Base-by-base conservation (phyloP, 2,329 filamentous ascomycete species). In the Macrophomina tecta region DNA sequence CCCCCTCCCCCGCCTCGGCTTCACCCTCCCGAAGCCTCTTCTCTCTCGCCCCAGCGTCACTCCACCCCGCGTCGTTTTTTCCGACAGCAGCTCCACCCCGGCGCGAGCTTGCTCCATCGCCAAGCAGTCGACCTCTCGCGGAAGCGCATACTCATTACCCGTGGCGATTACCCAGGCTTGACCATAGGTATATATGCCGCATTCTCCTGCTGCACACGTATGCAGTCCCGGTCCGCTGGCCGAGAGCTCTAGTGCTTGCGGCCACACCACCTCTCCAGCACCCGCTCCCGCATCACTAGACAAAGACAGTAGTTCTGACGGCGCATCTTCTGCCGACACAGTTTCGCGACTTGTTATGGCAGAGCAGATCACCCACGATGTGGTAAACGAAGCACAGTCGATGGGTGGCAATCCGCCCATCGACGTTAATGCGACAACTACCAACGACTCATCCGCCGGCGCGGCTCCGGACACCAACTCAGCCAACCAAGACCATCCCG, bases 371-470 rank as follows among this genome's bases (percentile, higher is more conserved):
- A 83, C 82, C 85, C 87, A 88, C 82, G 85, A 90, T 90, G 87
- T 89, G 87, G 87, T 89, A 88, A 87, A 87, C 83, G 84, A 88
- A 85, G 83, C 86, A 83, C 83, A 84, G 87, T 89, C 87, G 87
- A 83, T 86, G 82, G 86, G 86, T 84, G 85, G 83, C 78, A 78
- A 80, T 78, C 83, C 84, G 83, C 84, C 86, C 82, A 86, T 87
- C 86, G 87, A 87, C 86, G 86, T 83, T 82, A 83, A 84, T 88
- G 86, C 85, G 84, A 84, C 82, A 83, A 84, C 81, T 81, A 82
- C 83, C 80, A 82, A 81, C 79, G 80, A 82, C 72, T 73, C 73
- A 74, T 75, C 82, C 83, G 84, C 84, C 83, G 82, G 80, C 81
- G 73, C 74, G 73, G 76, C 76, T 70, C 77, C 78, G 72, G 72